These are phyloP conservation scores for Aspergillus cristatus DNA, from an alignment of 495 filamentous ascomycete genomes.

Conservation along the genomic window DNA sequence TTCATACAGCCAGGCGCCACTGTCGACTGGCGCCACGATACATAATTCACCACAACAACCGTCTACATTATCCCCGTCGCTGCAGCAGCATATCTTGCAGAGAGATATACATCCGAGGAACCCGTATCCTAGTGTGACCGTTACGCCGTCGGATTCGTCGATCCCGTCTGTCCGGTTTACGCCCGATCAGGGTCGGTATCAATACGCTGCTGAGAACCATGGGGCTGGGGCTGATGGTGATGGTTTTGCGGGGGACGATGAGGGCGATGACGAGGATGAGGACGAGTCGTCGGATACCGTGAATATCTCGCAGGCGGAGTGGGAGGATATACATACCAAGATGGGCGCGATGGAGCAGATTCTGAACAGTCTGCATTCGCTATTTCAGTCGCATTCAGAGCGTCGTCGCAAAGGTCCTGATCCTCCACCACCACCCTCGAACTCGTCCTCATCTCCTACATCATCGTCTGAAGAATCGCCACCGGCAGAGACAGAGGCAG, in stretches of 20 bases:
- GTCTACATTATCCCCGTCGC: conserved; percentile 10
- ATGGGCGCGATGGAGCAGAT: conserved; percentile 38
- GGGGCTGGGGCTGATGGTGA: neutral
- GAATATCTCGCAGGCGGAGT: conserved; percentile 31
- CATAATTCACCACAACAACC: conserved; percentile 10
- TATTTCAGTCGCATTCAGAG: conserved; percentile 26
- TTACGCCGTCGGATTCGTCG: neutral
- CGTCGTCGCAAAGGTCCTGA: conserved; percentile 10
- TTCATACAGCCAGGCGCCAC: conserved; percentile 58
- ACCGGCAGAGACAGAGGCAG: too few species aligned
- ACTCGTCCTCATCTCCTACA: too few species aligned
- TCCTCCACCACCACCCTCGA: neutral
- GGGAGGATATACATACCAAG: conserved; percentile 39
- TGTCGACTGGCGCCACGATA: too few species aligned
- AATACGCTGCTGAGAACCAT: neutral
- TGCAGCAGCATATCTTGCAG: conserved; percentile 11
- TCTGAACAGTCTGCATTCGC: conserved; percentile 26
- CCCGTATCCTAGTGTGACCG: neutral
- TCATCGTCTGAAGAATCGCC: too few species aligned
- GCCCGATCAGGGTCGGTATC: neutral
- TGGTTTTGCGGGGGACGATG: conserved; percentile 1
- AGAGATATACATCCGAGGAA: too few species aligned
- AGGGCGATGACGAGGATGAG: conserved; percentile 2
- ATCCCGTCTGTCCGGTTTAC: neutral
- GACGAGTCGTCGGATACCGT: conserved; percentile 22